A percentile compares a stretch with the other conserved stretches of the same genome.
Conservation (phyloP, 1,139 yeast genomes). For the Pichia sp. region DNA sequence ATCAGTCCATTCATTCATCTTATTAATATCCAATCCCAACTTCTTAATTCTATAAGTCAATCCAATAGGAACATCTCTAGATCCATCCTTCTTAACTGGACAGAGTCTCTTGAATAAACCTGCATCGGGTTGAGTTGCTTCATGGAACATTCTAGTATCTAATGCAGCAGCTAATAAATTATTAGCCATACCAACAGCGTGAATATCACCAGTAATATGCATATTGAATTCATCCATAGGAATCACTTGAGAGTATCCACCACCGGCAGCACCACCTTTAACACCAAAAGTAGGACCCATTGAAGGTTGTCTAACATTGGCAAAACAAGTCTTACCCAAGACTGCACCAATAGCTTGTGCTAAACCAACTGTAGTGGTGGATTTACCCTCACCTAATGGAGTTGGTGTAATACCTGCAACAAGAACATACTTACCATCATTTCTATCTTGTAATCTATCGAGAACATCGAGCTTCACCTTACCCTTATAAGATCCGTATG, state of each 20-base stretch:
- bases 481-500: slow-evolving; percentile 88
- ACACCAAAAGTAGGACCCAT: slow-evolving; percentile 99
- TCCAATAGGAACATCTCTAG: slow-evolving; percentile 67
- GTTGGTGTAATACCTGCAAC: slow-evolving; percentile 99
- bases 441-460: slow-evolving; percentile 59
- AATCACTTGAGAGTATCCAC: slow-evolving; percentile 96
- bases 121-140: slow-evolving; percentile 84
- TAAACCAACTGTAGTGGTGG: slow-evolving; percentile 93
- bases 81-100: slow-evolving; percentile 73
- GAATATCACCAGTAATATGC: slow-evolving; percentile 98
- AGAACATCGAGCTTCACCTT: slow-evolving; percentile 73
- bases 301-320: slow-evolving; percentile 96
- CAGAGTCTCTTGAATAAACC: slow-evolving; percentile 82
- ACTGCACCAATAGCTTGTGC: slow-evolving; percentile 97
- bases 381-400: slow-evolving; percentile 97
- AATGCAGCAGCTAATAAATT: slow-evolving; percentile 95
- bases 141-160: slow-evolving; percentile 97
- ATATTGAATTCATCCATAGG: slow-evolving; percentile 99
- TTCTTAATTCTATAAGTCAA: slow-evolving; percentile 75
- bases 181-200: slow-evolving; percentile 94
- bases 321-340: slow-evolving; percentile 77
- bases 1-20: slow-evolving; percentile 74
- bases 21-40: slow-evolving; percentile 71
- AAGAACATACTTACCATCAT: slow-evolving; percentile 82
- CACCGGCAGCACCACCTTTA: slow-evolving; percentile 99